These are phyloP conservation scores for Pseudogymnoascus verrucosus DNA, from an alignment of 2,329 filamentous ascomycete species.

Conservation along the genomic window DNA sequence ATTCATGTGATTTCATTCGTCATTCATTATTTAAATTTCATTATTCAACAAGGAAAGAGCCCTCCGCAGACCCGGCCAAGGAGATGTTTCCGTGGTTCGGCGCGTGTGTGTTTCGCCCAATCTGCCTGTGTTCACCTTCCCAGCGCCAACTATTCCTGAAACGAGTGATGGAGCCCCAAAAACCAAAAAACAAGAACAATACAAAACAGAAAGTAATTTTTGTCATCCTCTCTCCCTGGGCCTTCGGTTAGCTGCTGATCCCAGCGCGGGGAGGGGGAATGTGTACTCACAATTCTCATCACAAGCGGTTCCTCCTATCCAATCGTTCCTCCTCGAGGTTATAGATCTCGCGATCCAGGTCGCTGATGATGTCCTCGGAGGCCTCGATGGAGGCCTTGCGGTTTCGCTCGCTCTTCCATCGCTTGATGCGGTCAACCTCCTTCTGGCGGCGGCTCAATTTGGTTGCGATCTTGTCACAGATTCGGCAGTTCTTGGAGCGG, in stretches of 20 bases:
- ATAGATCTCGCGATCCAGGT: constrained; percentile 53
- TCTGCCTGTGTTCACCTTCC: constrained; percentile 3
- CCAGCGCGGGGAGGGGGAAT: background rate
- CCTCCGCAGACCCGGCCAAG: background rate
- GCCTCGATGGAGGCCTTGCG: constrained; percentile 64
- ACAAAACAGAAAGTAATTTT: constrained; percentile 3
- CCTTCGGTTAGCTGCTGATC: background rate
- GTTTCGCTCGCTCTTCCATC: constrained; percentile 58
- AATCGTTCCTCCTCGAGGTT: constrained; percentile 37
- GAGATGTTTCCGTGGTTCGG: background rate
- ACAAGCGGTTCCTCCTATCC: constrained; percentile 19
- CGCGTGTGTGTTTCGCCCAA: background rate
- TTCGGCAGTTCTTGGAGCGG: constrained; percentile 58
- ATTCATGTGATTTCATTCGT: constrained; percentile 6
- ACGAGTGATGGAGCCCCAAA: constrained; percentile 4
- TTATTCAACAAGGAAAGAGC: background rate
- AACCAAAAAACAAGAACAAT: background rate
- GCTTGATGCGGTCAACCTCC: constrained; percentile 64
- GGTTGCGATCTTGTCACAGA: constrained; percentile 83
- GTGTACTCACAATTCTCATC: background rate
- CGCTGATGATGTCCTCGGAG: constrained; percentile 60
- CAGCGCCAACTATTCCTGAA: constrained; percentile 3
- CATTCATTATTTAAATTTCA: constrained; percentile 6
- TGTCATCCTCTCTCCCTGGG: background rate
- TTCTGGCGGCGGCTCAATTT: constrained; percentile 69